Base-by-base conservation (phyloP, 176 grass and related monocot species). In the Oryza glaberrima region DNA sequence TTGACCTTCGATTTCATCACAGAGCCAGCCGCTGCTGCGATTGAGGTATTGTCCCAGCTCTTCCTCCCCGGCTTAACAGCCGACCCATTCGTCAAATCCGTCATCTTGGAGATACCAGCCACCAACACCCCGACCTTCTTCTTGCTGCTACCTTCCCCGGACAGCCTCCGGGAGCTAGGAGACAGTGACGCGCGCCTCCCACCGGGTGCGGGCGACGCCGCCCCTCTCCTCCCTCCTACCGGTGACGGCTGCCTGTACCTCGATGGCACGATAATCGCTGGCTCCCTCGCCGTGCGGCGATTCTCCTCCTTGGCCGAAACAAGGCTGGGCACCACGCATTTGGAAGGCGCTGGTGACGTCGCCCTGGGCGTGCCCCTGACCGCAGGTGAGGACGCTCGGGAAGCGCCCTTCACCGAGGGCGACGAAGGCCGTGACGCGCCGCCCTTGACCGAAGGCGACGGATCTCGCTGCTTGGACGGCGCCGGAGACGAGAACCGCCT, bases 211-310 rank as follows among this genome's bases (percentile, higher is more conserved):
- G 93, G 88, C 40, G 93, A 99, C 30, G 78, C 77, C 4, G 75
- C 51, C 0, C 80, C 81, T 45, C 91, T 92, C 47, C 91, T 92
- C 63, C 87, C 77, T 28, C 76, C 82, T 1, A 77, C 70, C 0
- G 95, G 92, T 1, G 95, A 98, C 13, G 95, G 92, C 5, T 99
- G 91, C 43, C 93, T 78, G 78, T 94, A 94, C 74, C 95, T 87
- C 2, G 95, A 94, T 2, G 95, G 95, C 28, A 97, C 92, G 9
- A 97, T 58, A 17, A 97, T 97, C 0, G 92, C 88, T 6, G 95
- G 88, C 77, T 97, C 95, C 83, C 60, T 91, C 6, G 81, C 85
- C 7, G 32, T 45, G 63, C 79, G 83, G 9, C 95, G 82, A 36
- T 94, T 93, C 82, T 94, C 95, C 64, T 94, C 92, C 84, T 94